phyloP scores from a whole-genome alignment of 768 basidiomycete species.

The Hypholoma sublateritium region DNA sequence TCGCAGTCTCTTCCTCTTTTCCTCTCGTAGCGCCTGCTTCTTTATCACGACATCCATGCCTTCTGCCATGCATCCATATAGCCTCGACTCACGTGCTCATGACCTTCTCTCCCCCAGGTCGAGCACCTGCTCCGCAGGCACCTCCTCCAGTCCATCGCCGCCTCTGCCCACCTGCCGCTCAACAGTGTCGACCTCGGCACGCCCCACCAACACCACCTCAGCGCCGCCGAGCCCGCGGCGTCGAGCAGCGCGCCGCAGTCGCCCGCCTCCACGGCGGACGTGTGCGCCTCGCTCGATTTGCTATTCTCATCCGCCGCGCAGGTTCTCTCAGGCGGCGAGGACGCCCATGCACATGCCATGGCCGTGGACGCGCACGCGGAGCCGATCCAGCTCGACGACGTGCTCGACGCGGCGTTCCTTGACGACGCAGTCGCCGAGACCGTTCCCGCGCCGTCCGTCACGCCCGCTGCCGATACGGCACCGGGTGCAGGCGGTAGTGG shows the following conservation, averaged over 20 bases:
- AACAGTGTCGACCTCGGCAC: conserved; percentile 1
- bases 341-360: conserved; percentile 8
- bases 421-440: conserved; percentile 30
- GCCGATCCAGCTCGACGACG: conserved; percentile 70
- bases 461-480: neutral
- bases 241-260: conserved; percentile 15
- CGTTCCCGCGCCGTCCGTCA: neutral
- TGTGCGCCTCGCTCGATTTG: conserved; percentile 14
- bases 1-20: conserved; percentile 3
- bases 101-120: conserved; percentile 26
- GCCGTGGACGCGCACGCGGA: conserved; percentile 31
- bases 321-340: conserved; percentile 8
- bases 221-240: conserved; percentile 10
- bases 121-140: conserved; percentile 35
- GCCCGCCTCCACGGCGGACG: conserved; percentile 4
- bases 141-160: conserved; percentile 21
- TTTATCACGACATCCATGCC: no score
- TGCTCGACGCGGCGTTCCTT: conserved; percentile 72
- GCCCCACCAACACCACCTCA: conserved; percentile 5
- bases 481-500: conserved; percentile 30
- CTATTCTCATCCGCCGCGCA: conserved; percentile 15
- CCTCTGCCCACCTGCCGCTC: neutral
- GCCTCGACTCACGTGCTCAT: conserved; percentile 13
- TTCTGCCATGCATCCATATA: conserved; percentile 1
- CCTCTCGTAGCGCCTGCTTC: no score